These are phyloP conservation scores for Fusarium coffeatum DNA, from an alignment of 2,329 filamentous ascomycete genomes.

Conservation along the genomic window DNA sequence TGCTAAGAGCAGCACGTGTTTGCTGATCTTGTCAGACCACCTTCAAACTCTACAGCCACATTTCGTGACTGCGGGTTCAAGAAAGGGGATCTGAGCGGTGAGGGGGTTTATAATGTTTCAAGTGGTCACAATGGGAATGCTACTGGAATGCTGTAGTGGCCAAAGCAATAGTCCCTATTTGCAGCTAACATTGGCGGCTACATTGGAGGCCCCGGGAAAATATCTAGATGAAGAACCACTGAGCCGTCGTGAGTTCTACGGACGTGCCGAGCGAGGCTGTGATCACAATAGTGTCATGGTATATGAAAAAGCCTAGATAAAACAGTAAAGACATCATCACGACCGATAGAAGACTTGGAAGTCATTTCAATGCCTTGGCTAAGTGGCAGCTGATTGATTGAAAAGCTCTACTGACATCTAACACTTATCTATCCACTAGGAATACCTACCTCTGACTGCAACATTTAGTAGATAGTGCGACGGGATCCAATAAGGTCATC, in stretches of 20 bases:
- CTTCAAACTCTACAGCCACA: background rate
- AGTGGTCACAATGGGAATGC: background rate
- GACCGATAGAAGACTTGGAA: too few relatives aligned
- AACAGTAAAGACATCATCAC: too few relatives aligned
- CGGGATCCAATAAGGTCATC: background rate
- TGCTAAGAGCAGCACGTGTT: constrained; percentile 1
- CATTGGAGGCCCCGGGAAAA: too few relatives aligned
- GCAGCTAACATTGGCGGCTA: too few relatives aligned
- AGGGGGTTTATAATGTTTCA: background rate
- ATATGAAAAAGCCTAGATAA: too few relatives aligned
- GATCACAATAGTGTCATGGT: too few relatives aligned
- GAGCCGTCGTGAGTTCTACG: too few relatives aligned
- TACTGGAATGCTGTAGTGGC: background rate
- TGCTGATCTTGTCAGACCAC: background rate
- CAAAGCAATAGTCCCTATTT: too few relatives aligned
- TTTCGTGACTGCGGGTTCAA: background rate
- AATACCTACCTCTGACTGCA: background rate
- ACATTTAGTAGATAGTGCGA: background rate
- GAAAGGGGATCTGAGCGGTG: background rate
- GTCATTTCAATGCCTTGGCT: too few relatives aligned
- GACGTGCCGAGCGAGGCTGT: too few relatives aligned
- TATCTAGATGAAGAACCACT: too few relatives aligned
- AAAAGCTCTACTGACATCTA: background rate
- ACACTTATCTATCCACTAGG: background rate
- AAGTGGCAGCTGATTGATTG: background rate